phyloP scores from a whole-genome alignment of 176 grass and related monocot species.

The Aegilops sharonensis region DNA sequence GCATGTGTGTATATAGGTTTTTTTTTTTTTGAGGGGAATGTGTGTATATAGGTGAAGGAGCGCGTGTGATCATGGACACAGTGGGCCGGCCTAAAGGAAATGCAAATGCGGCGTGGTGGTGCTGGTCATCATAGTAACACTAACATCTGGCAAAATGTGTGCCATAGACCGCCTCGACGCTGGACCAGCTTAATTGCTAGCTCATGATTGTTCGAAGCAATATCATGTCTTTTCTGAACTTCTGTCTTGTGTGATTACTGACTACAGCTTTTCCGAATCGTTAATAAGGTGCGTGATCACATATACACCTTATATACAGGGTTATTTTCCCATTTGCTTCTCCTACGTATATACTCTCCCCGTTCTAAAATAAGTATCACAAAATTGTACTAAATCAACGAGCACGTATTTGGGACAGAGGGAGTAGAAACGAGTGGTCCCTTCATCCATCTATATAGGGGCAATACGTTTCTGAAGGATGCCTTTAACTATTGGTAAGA shows the following conservation, averaged over 20 bases:
- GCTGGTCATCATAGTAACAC: slow-evolving; percentile 28
- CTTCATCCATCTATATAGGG: too few species aligned
- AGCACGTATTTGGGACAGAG: too few species aligned
- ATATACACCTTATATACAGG: too few species aligned
- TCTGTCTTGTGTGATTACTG: not conserved
- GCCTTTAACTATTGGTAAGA: too few species aligned
- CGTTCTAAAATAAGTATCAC: too few species aligned
- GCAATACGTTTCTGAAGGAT: too few species aligned
- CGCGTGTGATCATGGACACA: slow-evolving; percentile 27
- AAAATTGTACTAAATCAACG: too few species aligned
- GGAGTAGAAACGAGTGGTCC: too few species aligned
- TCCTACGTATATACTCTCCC: not conserved
- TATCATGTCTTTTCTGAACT: not conserved
- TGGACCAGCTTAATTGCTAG: slow-evolving; percentile 37
- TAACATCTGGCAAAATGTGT: slow-evolving; percentile 4
- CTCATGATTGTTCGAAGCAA: slow-evolving; percentile 28
- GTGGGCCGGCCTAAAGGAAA: slow-evolving; percentile 32
- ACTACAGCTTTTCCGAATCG: not conserved
- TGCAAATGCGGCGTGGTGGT: slow-evolving; percentile 10
- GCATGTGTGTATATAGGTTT: not conserved
- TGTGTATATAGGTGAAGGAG: not conserved
- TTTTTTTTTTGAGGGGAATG: too few species aligned
- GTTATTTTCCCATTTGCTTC: not conserved
- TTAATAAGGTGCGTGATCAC: slow-evolving; percentile 15
- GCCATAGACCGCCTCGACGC: not conserved